Base-by-base conservation (phyloP, 805 yeast genomes). In the Schwanniomyces occidentalis region DNA sequence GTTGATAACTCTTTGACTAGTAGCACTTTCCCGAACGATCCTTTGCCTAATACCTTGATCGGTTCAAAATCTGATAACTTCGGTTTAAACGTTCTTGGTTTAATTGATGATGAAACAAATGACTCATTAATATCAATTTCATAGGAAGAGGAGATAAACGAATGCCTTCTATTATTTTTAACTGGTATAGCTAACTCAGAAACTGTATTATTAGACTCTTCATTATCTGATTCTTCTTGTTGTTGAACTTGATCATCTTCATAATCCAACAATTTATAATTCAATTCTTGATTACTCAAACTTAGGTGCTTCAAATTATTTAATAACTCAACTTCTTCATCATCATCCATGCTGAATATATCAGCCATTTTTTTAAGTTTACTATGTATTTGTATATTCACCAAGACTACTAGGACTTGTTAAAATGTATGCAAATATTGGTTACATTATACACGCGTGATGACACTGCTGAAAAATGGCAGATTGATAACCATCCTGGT, bases 21-120 rank as follows among this genome's bases (percentile, higher is more conserved):
- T 15, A 64, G 48, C 14, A 68, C 74, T 34, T 68, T 68, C 3
- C 74, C 74, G 41, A 64, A 68, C 9, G 69, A 60, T 4, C 74
- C 74, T 42, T 56, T 59, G 15, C 74, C 74, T 34, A 68, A 48
- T 5, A 68, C 74, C 45, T 62, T 66, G 26, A 68, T 51, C 5
- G 72, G 71, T 35, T 60, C 66, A 37, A 68, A 68, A 44, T 68
- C 73, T 2, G 56, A 42, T 20, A 65, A 49, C 32, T 49, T 51
- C 15, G 65, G 63, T 42, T 52, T 49, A 37, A 52, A 53, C 13
- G 28, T 14, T 9, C 39, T 44, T 17, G 38, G 35, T 6, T 48
- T 39, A 6, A 55, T 38, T 6, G 56, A 45, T 12, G 61, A 47
- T 4, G 64, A 54, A 6, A 56, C 64, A 31, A 46, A 64, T 8